Evolutionary conservation across 768 basidiomycete genomes (phyloP).

Genomic region (Boletales sp.): DNA sequence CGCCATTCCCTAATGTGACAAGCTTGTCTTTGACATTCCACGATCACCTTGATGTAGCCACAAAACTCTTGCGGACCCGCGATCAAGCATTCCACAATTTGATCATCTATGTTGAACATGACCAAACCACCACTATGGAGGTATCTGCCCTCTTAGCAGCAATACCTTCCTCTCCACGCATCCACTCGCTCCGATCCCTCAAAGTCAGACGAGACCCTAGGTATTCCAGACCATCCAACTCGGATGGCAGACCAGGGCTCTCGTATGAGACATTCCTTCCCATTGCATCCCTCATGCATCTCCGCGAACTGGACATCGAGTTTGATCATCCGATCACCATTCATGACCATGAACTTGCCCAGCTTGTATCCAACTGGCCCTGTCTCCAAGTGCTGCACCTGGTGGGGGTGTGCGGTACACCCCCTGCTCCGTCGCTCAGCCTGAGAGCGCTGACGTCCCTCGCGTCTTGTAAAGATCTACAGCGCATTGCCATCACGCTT

Average conservation of each 20-base stretch:
- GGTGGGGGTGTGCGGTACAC: background rate
- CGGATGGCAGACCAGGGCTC: background rate
- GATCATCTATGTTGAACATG: background rate
- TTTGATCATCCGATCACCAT: background rate
- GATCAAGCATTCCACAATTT: constrained; percentile 1
- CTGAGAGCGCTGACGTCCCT: too few relatives aligned
- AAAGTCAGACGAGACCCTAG: background rate
- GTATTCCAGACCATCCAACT: background rate
- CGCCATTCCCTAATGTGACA: background rate
- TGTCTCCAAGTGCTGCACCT: background rate
- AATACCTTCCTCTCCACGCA: background rate
- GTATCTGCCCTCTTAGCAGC: background rate
- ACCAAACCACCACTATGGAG: background rate
- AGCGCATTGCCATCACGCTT: too few relatives aligned
- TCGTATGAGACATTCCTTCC: background rate
- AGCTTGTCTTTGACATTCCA: background rate
- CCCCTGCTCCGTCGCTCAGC: too few relatives aligned
- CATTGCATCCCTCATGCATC: constrained; percentile 1
- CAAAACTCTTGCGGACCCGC: background rate
- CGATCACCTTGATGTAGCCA: background rate
- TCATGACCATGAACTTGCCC: background rate
- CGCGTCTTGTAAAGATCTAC: too few relatives aligned
- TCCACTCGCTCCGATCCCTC: constrained; percentile 1
- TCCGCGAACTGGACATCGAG: background rate
- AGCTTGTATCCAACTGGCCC: background rate